Percentiles rank a stretch among this genome's conserved stretches.
These are phyloP conservation scores for Scheffersomyces illinoinensis DNA, from an alignment of 1,139 yeast species.

Conservation along the genomic window DNA sequence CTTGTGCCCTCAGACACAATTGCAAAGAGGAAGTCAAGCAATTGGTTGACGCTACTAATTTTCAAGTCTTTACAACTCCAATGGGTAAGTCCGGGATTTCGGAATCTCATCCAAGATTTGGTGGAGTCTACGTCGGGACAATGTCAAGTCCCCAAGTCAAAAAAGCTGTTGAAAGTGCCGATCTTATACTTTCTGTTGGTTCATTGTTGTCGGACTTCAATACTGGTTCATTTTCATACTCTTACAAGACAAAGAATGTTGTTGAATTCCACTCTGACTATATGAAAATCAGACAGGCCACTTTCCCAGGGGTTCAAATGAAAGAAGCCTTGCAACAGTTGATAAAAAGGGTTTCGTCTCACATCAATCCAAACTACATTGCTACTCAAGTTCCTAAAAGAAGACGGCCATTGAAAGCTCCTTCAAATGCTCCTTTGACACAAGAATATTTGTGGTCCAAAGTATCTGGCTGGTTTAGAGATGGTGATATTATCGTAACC, in stretches of 20 bases:
- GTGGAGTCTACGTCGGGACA: constrained; percentile 22
- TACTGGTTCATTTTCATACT: constrained; percentile 42
- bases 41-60: constrained; percentile 32
- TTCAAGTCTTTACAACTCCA: constrained; percentile 21
- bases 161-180: constrained; percentile 18
- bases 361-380: constrained; percentile 8
- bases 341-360: constrained; percentile 7
- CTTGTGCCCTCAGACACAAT: constrained; percentile 37
- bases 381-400: constrained; percentile 12
- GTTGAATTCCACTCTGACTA: constrained; percentile 43
- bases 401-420: constrained; percentile 20
- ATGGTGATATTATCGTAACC: constrained; percentile 78
- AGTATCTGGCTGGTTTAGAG: constrained; percentile 70
- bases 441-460: constrained; percentile 86
- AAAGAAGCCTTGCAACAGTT: constrained; percentile 26
- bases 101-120: constrained; percentile 15
- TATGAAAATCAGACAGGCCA: constrained; percentile 36
- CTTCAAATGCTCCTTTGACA: constrained; percentile 39
- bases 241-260: constrained; percentile 36
- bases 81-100: constrained; percentile 22
- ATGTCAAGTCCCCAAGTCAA: constrained; percentile 20
- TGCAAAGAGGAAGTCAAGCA: constrained; percentile 30
- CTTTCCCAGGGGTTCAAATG: constrained; percentile 38
- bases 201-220: constrained; percentile 42
- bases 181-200: constrained; percentile 20